Evolutionary conservation across 2,329 filamentous ascomycete species (phyloP).

Genomic region (Ophiocordyceps unilateralis): DNA sequence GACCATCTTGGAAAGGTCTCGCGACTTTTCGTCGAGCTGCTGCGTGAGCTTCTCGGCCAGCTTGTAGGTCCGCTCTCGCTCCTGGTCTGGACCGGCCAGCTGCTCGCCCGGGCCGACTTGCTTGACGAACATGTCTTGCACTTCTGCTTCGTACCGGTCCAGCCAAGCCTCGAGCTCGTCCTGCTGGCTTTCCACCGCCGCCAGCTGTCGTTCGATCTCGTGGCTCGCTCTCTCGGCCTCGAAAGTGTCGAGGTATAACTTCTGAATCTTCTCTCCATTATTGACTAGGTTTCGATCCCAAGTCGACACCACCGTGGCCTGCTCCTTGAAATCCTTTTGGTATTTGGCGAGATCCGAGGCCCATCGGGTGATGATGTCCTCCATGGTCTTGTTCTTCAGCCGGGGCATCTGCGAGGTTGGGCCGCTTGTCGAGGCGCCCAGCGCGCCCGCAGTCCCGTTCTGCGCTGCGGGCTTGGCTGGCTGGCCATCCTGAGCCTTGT

Average conservation of each 20-base stretch:
- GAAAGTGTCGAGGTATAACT: slow-evolving; percentile 78
- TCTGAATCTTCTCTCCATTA: slow-evolving; percentile 89
- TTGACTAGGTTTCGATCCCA: slow-evolving; percentile 91
- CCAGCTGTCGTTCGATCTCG: slow-evolving; percentile 84
- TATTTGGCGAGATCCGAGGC: slow-evolving; percentile 90
- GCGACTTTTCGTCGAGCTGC: slow-evolving; percentile 81
- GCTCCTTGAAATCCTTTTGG: slow-evolving; percentile 87
- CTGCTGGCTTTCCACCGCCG: slow-evolving; percentile 80
- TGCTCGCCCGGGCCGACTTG: slow-evolving; percentile 61
- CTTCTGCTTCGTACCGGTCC: slow-evolving; percentile 79
- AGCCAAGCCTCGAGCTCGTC: slow-evolving; percentile 78
- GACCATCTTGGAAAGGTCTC: slow-evolving; percentile 88
- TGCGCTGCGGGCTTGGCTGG: slow-evolving; percentile 12
- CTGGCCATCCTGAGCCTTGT: slow-evolving; percentile 8
- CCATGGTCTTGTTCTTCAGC: slow-evolving; percentile 96
- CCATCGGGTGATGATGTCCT: slow-evolving; percentile 96
- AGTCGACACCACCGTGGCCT: slow-evolving; percentile 68
- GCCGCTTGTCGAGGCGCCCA: slow-evolving; percentile 62
- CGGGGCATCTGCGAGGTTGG: slow-evolving; percentile 74
- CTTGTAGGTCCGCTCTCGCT: slow-evolving; percentile 92
- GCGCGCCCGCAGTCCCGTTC: slow-evolving; percentile 16
- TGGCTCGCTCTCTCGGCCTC: slow-evolving; percentile 85
- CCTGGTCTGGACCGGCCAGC: slow-evolving; percentile 77
- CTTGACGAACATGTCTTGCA: slow-evolving; percentile 73
- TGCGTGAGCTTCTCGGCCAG: slow-evolving; percentile 85